Evolutionary conservation across 441 rosid species (phyloP).

Genomic region (Mallotus repandus): DNA sequence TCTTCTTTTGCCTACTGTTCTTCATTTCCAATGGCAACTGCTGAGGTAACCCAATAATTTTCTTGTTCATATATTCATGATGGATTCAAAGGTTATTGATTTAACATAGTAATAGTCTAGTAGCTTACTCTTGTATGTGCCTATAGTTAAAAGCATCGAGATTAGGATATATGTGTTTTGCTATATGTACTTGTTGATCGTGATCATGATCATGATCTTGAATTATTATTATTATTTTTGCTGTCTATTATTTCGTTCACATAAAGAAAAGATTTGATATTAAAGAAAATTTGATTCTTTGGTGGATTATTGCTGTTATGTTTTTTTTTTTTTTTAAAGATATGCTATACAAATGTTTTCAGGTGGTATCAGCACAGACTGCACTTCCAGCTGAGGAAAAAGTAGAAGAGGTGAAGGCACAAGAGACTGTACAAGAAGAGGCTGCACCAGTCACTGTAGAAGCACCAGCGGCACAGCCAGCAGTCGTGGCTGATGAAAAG

Average conservation of each 20-base stretch:
- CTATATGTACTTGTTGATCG: background rate
- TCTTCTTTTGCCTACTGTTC: background rate
- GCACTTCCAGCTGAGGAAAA: slow-evolving; percentile 43
- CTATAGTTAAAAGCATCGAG: background rate
- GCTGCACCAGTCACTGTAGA: slow-evolving; percentile 12
- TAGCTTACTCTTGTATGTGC: no score
- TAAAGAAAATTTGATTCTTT: no score
- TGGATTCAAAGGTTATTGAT: background rate
- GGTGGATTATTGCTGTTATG: no score
- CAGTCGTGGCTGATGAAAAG: slow-evolving; percentile 23
- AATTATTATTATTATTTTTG: background rate
- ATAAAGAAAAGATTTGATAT: no score
- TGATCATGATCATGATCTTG: background rate
- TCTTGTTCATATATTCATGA: background rate
- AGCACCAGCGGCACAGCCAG: slow-evolving; percentile 13
- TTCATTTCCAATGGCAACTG: slow-evolving; percentile 45
- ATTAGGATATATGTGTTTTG: no score
- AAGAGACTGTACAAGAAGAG: slow-evolving; percentile 29
- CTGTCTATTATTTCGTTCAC: no score
- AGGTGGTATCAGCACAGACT: slow-evolving; percentile 49
- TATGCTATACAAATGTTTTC: background rate
- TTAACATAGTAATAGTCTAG: background rate
- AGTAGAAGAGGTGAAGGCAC: slow-evolving; percentile 27
- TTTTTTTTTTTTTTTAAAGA: no score
- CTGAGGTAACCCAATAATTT: slow-evolving; percentile 38